Conservation (phyloP, 2,329 filamentous ascomycete species). For the Cadophora luteo-olivacea region DNA sequence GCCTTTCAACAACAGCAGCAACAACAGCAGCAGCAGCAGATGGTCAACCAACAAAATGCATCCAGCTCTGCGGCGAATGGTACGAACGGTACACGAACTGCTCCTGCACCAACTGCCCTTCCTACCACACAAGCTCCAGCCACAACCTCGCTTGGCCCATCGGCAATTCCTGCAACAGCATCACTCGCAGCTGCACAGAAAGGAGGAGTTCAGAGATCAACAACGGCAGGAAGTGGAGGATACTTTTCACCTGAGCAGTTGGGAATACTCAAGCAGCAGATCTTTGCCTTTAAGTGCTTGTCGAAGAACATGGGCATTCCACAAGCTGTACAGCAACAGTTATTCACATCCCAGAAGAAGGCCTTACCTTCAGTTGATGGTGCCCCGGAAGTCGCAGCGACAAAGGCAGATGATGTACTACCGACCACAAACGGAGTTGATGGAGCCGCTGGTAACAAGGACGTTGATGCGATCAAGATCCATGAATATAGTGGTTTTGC, state of each 20-base stretch:
- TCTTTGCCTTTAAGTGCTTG: constrained; percentile 88
- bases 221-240: constrained; percentile 51
- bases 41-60: constrained; percentile 60
- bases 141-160: constrained; percentile 40
- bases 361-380: constrained; percentile 34
- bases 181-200: constrained; percentile 34
- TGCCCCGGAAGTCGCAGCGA: constrained; percentile 33
- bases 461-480: constrained; percentile 46
- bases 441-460: constrained; percentile 45
- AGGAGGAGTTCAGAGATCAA: constrained; percentile 39
- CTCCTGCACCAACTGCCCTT: constrained; percentile 43
- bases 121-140: constrained; percentile 34
- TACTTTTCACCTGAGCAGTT: constrained; percentile 83
- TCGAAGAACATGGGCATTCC: constrained; percentile 88
- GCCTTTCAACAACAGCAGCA: constrained; percentile 61
- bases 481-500: constrained; percentile 68
- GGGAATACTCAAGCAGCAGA: constrained; percentile 80
- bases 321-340: constrained; percentile 76
- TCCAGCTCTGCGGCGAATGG: constrained; percentile 62
- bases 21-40: constrained; percentile 52
- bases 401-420: constrained; percentile 40
- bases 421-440: constrained; percentile 48
- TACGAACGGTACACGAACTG: constrained; percentile 56
- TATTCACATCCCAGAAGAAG: constrained; percentile 78
- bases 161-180: constrained; percentile 40